phyloP scores from a whole-genome alignment of 1,139 yeast species.

The Zygotorulaspora mrakii region DNA sequence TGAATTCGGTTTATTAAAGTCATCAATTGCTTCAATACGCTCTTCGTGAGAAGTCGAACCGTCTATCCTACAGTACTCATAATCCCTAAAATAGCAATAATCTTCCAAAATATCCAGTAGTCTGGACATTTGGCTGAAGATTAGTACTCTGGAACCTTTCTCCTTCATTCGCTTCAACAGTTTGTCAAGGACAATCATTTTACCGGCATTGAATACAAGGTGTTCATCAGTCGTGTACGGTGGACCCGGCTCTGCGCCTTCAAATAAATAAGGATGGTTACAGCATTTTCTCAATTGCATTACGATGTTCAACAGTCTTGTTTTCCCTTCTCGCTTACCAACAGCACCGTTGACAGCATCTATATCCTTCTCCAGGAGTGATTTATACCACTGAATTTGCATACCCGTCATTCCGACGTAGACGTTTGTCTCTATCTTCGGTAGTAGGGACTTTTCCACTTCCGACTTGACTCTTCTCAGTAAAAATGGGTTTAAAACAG shows the following conservation, averaged over 20 bases:
- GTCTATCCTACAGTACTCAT: slow-evolving; percentile 70
- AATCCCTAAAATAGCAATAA: slow-evolving; percentile 65
- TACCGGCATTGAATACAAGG: slow-evolving; percentile 66
- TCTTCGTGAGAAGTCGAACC: slow-evolving; percentile 79
- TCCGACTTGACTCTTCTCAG: slow-evolving; percentile 74
- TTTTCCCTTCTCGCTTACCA: slow-evolving; percentile 70
- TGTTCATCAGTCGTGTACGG: slow-evolving; percentile 83
- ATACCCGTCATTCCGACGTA: slow-evolving; percentile 72
- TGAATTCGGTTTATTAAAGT: slow-evolving; percentile 66
- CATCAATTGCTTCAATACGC: slow-evolving; percentile 71
- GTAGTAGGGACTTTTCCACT: slow-evolving; percentile 71
- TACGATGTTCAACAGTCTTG: slow-evolving; percentile 69
- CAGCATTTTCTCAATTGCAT: slow-evolving; percentile 84
- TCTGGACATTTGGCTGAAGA: slow-evolving; percentile 80
- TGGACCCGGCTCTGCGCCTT: slow-evolving; percentile 87
- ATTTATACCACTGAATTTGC: slow-evolving; percentile 76
- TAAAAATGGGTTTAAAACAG: slow-evolving; percentile 74
- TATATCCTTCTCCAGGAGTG: slow-evolving; percentile 70
- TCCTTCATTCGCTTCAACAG: slow-evolving; percentile 56
- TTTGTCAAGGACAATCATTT: slow-evolving; percentile 68
- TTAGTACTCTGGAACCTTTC: slow-evolving; percentile 72
- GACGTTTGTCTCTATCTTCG: slow-evolving; percentile 68
- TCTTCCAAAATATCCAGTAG: slow-evolving; percentile 76
- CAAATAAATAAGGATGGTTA: slow-evolving; percentile 77
- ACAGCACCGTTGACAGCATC: slow-evolving; percentile 81